Conservation (phyloP, 495 filamentous ascomycete genomes). For the Choiromyces venosus region DNA sequence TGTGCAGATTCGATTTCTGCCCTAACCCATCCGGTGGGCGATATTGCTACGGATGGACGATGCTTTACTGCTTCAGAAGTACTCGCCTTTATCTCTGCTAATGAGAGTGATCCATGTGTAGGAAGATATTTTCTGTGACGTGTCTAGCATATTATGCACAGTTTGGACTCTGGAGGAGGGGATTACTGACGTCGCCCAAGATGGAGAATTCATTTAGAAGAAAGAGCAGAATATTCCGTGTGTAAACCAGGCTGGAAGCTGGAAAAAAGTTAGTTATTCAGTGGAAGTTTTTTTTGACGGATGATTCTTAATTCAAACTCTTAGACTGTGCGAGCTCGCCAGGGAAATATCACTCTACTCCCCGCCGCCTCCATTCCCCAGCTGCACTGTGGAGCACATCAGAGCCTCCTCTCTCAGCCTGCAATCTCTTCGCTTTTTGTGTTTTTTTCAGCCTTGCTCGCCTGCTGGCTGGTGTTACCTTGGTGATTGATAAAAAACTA, state of each 20-base stretch:
- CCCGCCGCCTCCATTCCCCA: not conserved
- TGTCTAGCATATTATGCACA: not conserved
- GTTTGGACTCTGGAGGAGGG: too few relatives aligned
- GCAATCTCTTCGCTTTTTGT: not conserved
- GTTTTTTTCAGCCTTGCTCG: not conserved
- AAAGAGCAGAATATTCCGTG: not conserved
- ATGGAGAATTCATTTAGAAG: not conserved
- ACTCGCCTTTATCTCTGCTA: not conserved
- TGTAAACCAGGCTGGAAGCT: not conserved
- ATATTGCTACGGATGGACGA: not conserved
- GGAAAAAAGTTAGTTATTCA: not conserved
- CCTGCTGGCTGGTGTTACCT: not conserved
- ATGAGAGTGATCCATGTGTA: not conserved
- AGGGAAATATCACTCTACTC: not conserved
- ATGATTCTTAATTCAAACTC: not conserved
- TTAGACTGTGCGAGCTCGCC: not conserved
- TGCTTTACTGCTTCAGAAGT: not conserved
- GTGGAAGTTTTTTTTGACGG: too few relatives aligned
- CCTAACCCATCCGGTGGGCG: not conserved
- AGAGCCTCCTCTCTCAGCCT: not conserved
- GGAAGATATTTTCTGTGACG: not conserved
- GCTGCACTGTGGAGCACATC: not conserved
- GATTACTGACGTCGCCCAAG: not conserved
- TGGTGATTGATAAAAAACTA: not conserved
- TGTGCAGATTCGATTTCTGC: too few relatives aligned